Percentiles rank a stretch among this genome's conserved stretches.
Conservation (phyloP, 1,284 basidiomycete species). For the Peniophora sp. region DNA sequence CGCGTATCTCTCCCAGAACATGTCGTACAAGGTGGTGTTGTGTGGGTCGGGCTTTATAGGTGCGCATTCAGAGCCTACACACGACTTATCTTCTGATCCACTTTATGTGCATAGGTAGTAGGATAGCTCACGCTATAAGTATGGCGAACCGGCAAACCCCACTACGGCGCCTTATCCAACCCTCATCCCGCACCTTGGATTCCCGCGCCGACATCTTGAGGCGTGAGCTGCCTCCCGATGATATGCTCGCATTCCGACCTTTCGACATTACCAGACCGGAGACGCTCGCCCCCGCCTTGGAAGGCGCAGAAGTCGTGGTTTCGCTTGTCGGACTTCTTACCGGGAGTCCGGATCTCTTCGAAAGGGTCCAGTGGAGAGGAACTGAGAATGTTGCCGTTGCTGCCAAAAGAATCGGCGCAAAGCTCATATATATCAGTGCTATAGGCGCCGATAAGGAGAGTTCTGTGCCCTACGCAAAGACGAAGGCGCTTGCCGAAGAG, state of each 20-base stretch:
- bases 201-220: slow-evolving; percentile 26
- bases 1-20: no score
- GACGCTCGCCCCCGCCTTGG: slow-evolving; percentile 38
- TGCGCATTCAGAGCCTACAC: slow-evolving; percentile 13
- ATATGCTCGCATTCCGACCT: slow-evolving; percentile 35
- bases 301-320: slow-evolving; percentile 46
- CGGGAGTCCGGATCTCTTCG: slow-evolving; percentile 46
- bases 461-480: slow-evolving; percentile 43
- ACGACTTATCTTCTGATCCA: neutral
- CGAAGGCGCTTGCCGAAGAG: slow-evolving; percentile 57
- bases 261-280: slow-evolving; percentile 47
- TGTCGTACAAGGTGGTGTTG: slow-evolving; percentile 16
- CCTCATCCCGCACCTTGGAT: slow-evolving; percentile 47
- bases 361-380: slow-evolving; percentile 54
- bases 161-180: slow-evolving; percentile 31
- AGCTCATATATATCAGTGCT: slow-evolving; percentile 53
- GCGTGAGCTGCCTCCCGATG: slow-evolving; percentile 15
- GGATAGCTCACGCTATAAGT: slow-evolving; percentile 8
- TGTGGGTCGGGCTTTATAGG: slow-evolving; percentile 65
- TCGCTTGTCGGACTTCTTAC: slow-evolving; percentile 61
- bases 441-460: slow-evolving; percentile 49
- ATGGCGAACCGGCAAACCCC: neutral
- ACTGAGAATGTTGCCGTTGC: slow-evolving; percentile 54
- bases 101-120: slow-evolving; percentile 1
- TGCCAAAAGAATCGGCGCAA: slow-evolving; percentile 38